Conservation (phyloP, 202 grass and related monocot species). For the Dendrocalamus latiflorus region DNA sequence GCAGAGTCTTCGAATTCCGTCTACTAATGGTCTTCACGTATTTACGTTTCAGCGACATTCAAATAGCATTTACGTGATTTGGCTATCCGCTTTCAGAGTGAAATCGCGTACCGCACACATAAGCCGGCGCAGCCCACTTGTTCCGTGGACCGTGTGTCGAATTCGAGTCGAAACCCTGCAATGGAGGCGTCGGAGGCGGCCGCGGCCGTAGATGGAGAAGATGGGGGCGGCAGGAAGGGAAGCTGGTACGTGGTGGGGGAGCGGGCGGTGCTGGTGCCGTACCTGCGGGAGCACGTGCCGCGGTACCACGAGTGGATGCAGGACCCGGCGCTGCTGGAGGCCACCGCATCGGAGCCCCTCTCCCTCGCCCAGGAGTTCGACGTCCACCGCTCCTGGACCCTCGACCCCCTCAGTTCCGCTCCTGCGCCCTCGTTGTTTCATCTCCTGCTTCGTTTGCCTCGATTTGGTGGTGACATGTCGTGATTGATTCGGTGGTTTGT, state of each 20-base stretch:
- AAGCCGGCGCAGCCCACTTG: background rate
- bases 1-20: too few relatives aligned
- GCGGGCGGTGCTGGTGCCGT: slow-evolving; percentile 61
- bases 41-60: too few relatives aligned
- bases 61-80: background rate
- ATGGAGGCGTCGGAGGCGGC: slow-evolving; percentile 21
- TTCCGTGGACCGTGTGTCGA: background rate
- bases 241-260: slow-evolving; percentile 48
- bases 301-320: slow-evolving; percentile 88
- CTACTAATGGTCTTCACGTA: too few relatives aligned
- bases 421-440: background rate
- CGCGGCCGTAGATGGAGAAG: background rate
- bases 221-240: background rate
- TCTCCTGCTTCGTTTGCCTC: background rate
- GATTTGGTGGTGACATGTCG: background rate
- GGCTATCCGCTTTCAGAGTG: background rate
- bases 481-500: background rate
- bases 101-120: background rate
- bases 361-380: slow-evolving; percentile 73
- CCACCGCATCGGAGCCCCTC: slow-evolving; percentile 82
- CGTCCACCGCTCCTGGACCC: slow-evolving; percentile 77
- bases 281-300: slow-evolving; percentile 82
- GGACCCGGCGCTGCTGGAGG: slow-evolving; percentile 71
- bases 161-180: background rate
- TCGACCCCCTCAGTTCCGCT: slow-evolving; percentile 58